Conservation (phyloP, 2,329 filamentous ascomycete species). For the Aureobasidium lini region DNA sequence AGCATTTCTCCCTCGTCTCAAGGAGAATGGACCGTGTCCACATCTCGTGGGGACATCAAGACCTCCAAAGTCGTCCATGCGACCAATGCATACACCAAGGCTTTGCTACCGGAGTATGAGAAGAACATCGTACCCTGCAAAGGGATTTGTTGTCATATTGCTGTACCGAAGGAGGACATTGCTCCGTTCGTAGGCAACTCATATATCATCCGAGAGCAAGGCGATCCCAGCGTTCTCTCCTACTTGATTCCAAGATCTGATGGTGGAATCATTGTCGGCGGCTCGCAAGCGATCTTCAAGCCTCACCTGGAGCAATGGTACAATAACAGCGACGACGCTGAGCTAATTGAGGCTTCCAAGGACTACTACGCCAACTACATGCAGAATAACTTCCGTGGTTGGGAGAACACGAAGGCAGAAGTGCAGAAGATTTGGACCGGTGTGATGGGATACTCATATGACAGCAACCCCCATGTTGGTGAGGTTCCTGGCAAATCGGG, state of each 20-base stretch:
- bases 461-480: constrained; percentile 36
- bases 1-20: constrained; percentile 16
- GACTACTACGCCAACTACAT: constrained; percentile 44
- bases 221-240: constrained; percentile 19
- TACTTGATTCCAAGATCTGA: constrained; percentile 41
- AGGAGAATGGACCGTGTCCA: constrained; percentile 14
- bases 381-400: constrained; percentile 42
- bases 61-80: constrained; percentile 26
- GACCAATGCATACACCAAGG: constrained; percentile 30
- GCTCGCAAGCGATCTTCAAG: constrained; percentile 32
- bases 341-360: constrained; percentile 36
- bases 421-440: constrained; percentile 37
- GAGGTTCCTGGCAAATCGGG: constrained; percentile 33
- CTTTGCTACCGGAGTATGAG: constrained; percentile 26
- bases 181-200: constrained; percentile 23
- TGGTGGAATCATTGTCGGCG: constrained; percentile 40
- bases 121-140: constrained; percentile 28
- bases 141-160: constrained; percentile 25
- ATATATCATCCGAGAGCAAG: constrained; percentile 22
- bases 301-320: constrained; percentile 36
- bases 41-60: constrained; percentile 20
- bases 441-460: constrained; percentile 21
- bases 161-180: constrained; percentile 15
- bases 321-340: constrained; percentile 39
- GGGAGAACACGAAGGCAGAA: constrained; percentile 37